Base-by-base conservation (phyloP, 2,329 filamentous ascomycete species). In the Ophiostoma australiae region DNA sequence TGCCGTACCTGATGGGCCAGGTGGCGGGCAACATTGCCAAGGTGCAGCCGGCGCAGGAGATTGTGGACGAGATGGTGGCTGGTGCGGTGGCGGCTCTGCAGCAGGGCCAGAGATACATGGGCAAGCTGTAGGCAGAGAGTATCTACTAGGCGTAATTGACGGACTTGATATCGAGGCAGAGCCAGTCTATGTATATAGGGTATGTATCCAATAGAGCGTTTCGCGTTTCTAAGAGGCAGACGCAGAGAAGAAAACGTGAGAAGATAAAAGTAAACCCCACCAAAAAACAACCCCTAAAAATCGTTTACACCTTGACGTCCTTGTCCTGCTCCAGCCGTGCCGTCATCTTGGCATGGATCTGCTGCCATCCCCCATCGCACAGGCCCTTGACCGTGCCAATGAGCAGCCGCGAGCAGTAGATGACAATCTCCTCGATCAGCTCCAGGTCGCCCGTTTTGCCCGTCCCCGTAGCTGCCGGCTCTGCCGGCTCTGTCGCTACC, bases 1-100 rank as follows among this genome's bases (percentile, higher is more conserved):
- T 91, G 71, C 94, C 94, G 15, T 93, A 94, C 80, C 78, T 97
- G 77, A 97, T 97, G 94, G 94, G 94, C 0, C 93, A 97, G 82
- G 94, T 97, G 10, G 91, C 93, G 0, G 94, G 91, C 1, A 85
- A 89, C 0, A 91, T 97, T 71, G 80, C 82, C 44, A 88, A 90
- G 75, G 87, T 97, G 72, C 89, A 95, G 82, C 93, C 94, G 0
- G 94, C 94, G 0, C 86, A 83, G 67, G 86, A 90, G 74, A 97
- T 98, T 81, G 89, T 98, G n/a, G 86, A 89, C 73, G 93, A 96
- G 75, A 97, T 98, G 93, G 91, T 97, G 11, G 81, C 82, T 27
- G 89, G 94, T 78, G 92, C 92, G 0, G 88, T 89, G 10, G 84
- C 86, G 1, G 87, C 90, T 83, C 77, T 96, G 76, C 87, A 83